Evolutionary conservation across 2,329 filamentous ascomycete genomes (phyloP).

Genomic region (Moelleriella libera): DNA sequence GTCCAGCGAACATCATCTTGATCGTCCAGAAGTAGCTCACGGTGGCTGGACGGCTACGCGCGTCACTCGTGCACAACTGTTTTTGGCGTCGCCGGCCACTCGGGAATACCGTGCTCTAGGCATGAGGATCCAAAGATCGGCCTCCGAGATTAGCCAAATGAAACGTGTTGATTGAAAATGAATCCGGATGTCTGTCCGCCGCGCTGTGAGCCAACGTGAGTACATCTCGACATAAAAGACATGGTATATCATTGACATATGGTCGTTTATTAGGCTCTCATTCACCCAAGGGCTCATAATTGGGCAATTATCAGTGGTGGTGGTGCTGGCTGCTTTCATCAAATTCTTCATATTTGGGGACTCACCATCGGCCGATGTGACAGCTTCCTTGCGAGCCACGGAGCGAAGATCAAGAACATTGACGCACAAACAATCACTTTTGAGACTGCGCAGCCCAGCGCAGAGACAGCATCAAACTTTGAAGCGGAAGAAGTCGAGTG

Average conservation of each 20-base stretch:
- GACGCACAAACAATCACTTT: conserved; percentile 61
- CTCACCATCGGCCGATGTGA: conserved; percentile 68
- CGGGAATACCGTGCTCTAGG: not conserved
- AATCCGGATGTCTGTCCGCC: conserved; percentile 25
- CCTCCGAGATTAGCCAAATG: not conserved
- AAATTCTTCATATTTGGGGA: conserved; percentile 99
- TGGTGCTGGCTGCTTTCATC: conserved; percentile 89
- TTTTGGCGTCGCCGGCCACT: too few species aligned
- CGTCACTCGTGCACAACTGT: too few species aligned
- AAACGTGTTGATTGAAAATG: conserved; percentile 13
- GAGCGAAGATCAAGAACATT: conserved; percentile 61
- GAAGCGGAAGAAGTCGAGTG: conserved; percentile 54
- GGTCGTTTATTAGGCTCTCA: conserved; percentile 40
- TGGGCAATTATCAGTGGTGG: conserved; percentile 81
- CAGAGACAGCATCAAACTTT: conserved; percentile 27
- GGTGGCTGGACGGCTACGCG: too few species aligned
- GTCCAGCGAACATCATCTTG: too few species aligned
- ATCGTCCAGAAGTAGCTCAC: too few species aligned
- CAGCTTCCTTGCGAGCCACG: conserved; percentile 60
- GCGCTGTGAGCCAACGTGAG: conserved; percentile 31
- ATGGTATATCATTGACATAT: not conserved
- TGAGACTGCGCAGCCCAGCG: conserved; percentile 41
- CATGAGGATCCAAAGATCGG: not conserved
- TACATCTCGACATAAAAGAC: conserved; percentile 2
- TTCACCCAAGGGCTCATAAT: conserved; percentile 91